These are phyloP conservation scores for Tardiomyces depauwii DNA, from an alignment of 1,139 yeast species.

Conservation along the genomic window DNA sequence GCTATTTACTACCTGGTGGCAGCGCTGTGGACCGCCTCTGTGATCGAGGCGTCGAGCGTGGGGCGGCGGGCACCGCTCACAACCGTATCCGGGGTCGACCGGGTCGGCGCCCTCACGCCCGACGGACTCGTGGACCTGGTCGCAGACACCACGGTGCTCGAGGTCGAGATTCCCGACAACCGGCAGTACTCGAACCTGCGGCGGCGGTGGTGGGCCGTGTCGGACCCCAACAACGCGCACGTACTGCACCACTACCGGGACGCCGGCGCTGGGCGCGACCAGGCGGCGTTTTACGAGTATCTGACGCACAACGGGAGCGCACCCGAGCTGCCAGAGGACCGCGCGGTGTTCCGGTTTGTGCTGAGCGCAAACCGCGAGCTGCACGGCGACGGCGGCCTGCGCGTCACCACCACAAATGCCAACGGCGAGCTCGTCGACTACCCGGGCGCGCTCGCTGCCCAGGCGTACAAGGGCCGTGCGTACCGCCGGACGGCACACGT, in stretches of 20 bases:
- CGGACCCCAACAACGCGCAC: slow-evolving; percentile 16
- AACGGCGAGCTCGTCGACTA: slow-evolving; percentile 15
- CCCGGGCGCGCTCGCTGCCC: slow-evolving; percentile 21
- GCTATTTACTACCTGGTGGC: no score
- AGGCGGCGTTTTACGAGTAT: slow-evolving; percentile 14
- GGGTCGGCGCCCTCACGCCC: not conserved
- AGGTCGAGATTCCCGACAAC: slow-evolving; percentile 16
- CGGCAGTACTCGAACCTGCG: slow-evolving; percentile 16
- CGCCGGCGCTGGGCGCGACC: slow-evolving; percentile 1
- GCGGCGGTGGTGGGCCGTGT: slow-evolving; percentile 22
- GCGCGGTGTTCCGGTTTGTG: slow-evolving; percentile 18
- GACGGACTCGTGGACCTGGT: not conserved
- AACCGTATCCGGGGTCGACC: not conserved
- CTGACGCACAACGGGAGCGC: slow-evolving; percentile 15
- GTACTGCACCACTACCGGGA: slow-evolving; percentile 3
- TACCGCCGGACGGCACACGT: slow-evolving; percentile 10
- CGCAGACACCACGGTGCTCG: slow-evolving; percentile 4
- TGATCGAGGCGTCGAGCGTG: not conserved
- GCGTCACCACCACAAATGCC: slow-evolving; percentile 7
- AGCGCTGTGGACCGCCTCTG: not conserved
- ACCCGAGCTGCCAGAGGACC: slow-evolving; percentile 18
- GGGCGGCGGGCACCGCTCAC: not conserved
- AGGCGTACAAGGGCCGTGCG: not conserved
- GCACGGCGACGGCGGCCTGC: not conserved
- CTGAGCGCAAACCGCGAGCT: slow-evolving; percentile 6